Evolutionary conservation across 1,284 basidiomycete species (phyloP), one percentile per base, ranked within the genome.

Genomic region (Megacollybia platyphylla): DNA sequence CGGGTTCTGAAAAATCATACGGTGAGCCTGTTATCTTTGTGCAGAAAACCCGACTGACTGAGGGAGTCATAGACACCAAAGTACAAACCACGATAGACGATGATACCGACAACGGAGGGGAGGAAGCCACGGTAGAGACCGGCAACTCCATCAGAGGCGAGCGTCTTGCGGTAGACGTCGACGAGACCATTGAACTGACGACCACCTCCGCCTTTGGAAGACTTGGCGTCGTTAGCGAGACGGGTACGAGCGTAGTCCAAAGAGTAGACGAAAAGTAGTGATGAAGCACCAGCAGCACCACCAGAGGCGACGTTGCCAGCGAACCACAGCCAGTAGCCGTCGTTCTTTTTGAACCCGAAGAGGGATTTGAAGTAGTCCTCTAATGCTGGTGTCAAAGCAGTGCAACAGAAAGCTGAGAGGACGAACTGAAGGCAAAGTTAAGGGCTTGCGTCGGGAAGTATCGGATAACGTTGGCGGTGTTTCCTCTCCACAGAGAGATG

Each of bases 371-470:
- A 70, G 32, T 57, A 59, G 49, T 70, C 68, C 55, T 68, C 49
- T 54, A 41, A 15, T 15, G 18, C 3, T n/a, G 31, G 4, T 24
- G 17, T 26, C 2, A 29, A 13, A 17, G 28, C 4, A 15, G 10
- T 26, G 39, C 17, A 29, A 18, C 11, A 40, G 28, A 26, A 7
- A 7, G 20, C 20, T 10, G 13, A 9, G 1, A 15, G 8, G 34
- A 28, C 29, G 48, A 46, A 87, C 85, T 91, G 79, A 91, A 90
- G 61, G 88, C 87, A 59, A 94, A 94, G 82, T 94, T 94, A 56
- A 94, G 70, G 31, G 90, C 90, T 63, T 94, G 90, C 37, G 91
- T 94, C 45, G 90, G 90, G 85, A 94, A 94, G 81, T 94, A 93
- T 65, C 90, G 89, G 67, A 94, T 92, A 65, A 94, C 91, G 67